A percentile compares a stretch with the other conserved stretches of the same genome.
These are phyloP conservation scores for Nothophytophthora sp. DNA, from an alignment of 352 stramenopile genomes.

Conservation along the genomic window DNA sequence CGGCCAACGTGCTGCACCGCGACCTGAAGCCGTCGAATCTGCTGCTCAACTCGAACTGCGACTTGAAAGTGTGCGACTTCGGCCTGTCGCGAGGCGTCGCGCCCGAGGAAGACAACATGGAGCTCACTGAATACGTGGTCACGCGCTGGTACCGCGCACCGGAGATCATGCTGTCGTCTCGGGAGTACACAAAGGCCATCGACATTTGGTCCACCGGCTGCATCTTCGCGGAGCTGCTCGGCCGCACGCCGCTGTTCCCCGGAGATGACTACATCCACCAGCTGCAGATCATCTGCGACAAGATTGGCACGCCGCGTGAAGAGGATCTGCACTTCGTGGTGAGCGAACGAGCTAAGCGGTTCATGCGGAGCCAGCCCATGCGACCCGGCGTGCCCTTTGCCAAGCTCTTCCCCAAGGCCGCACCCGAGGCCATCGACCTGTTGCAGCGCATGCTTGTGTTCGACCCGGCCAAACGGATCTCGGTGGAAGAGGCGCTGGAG, in stretches of 20 bases:
- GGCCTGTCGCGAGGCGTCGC: constrained; percentile 86
- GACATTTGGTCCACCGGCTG: constrained; percentile 96
- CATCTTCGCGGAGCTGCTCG: constrained; percentile 94
- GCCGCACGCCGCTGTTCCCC: constrained; percentile 91
- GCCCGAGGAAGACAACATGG: constrained; percentile 87
- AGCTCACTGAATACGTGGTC: constrained; percentile 93
- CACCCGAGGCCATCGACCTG: constrained; percentile 75
- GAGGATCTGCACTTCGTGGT: constrained; percentile 92
- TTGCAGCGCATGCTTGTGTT: constrained; percentile 90
- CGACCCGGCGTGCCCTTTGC: constrained; percentile 69
- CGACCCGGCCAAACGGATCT: constrained; percentile 89
- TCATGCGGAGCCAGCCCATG: constrained; percentile 86
- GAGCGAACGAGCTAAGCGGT: constrained; percentile 86
- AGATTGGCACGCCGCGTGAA: constrained; percentile 87
- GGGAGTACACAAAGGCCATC: constrained; percentile 97
- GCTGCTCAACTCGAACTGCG: constrained; percentile 94
- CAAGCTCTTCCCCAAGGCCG: constrained; percentile 74
- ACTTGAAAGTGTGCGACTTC: constrained; percentile 94
- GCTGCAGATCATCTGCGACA: constrained; percentile 95
- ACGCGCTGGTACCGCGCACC: constrained; percentile 94
- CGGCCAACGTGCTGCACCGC: constrained; percentile 93
- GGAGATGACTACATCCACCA: constrained; percentile 99
- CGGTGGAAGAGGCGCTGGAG: constrained; percentile 90
- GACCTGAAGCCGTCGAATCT: constrained; percentile 98
- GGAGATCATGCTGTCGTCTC: constrained; percentile 96